Percentiles rank a stretch among this genome's conserved stretches.
Evolutionary conservation across 1,284 basidiomycete genomes (phyloP).

Genomic region (Moniliophthora roreri): DNA sequence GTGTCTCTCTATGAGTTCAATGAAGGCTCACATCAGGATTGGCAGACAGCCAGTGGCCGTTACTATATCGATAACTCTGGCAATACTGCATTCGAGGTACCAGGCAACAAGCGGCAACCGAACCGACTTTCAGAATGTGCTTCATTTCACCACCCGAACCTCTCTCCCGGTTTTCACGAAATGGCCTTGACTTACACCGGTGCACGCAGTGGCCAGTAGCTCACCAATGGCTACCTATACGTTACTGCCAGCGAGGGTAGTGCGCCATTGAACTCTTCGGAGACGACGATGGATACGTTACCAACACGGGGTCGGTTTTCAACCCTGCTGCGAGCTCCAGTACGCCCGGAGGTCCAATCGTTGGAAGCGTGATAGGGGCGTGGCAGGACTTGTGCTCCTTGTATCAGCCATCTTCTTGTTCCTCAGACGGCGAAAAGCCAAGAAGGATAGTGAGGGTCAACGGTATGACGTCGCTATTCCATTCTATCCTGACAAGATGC

Average conservation of each 20-base stretch:
- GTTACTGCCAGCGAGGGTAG: neutral
- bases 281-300: neutral
- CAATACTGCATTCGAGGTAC: neutral
- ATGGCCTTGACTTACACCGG: conserved; percentile 1
- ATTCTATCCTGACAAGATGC: neutral
- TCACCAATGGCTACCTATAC: neutral
- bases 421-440: neutral
- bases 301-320: neutral
- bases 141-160: neutral
- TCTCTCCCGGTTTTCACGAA: neutral
- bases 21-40: neutral
- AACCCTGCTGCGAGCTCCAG: neutral
- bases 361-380: neutral
- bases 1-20: too few relatives aligned
- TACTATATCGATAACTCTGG: conserved; percentile 1
- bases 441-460: neutral
- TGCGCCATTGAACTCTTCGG: neutral
- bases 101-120: neutral
- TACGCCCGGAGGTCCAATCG: neutral
- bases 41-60: neutral
- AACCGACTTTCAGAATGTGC: neutral
- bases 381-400: neutral
- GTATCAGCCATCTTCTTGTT: neutral
- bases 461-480: neutral
- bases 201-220: neutral